phyloP scores from a whole-genome alignment of 179 eudicot species.

The Silene noctiflora region DNA sequence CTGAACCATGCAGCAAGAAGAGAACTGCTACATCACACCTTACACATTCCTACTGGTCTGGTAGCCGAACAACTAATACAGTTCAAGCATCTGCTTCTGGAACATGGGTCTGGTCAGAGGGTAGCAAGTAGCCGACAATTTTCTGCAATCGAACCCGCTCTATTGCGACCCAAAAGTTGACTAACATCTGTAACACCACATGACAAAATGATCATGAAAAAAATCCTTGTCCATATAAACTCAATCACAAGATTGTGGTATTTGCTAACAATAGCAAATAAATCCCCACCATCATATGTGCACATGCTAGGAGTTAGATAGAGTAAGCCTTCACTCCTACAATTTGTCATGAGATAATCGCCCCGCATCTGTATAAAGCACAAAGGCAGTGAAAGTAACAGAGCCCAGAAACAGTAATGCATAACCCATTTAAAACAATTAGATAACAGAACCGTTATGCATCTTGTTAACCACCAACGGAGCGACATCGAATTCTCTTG shows the following conservation, averaged over 20 bases:
- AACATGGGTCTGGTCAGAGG: background rate
- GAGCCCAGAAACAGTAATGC: conserved; percentile 17
- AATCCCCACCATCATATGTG: conserved; percentile 1
- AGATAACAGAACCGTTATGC: background rate
- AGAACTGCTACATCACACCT: conserved; percentile 30
- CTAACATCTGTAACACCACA: conserved; percentile 31
- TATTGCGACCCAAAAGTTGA: background rate
- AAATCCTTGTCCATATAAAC: background rate
- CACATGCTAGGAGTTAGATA: background rate
- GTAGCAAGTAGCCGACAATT: background rate
- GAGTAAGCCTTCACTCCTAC: background rate
- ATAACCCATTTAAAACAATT: conserved; percentile 10
- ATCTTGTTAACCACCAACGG: background rate
- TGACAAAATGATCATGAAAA: conserved; percentile 17
- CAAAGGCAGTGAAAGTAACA: conserved; percentile 14
- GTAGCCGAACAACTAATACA: background rate
- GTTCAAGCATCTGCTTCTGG: background rate
- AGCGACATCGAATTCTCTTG: background rate
- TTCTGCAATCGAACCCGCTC: background rate
- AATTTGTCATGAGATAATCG: background rate
- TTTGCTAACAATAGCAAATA: conserved; percentile 8
- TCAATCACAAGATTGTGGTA: conserved; percentile 16
- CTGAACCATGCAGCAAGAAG: conserved; percentile 5
- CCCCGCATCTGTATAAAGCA: conserved; percentile 20
- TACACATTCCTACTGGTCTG: conserved; percentile 21